Evolutionary conservation across 108 stramenopile species (phyloP), one percentile per base, ranked within the genome.

Genomic region (Aurantiochytrium sp.): DNA sequence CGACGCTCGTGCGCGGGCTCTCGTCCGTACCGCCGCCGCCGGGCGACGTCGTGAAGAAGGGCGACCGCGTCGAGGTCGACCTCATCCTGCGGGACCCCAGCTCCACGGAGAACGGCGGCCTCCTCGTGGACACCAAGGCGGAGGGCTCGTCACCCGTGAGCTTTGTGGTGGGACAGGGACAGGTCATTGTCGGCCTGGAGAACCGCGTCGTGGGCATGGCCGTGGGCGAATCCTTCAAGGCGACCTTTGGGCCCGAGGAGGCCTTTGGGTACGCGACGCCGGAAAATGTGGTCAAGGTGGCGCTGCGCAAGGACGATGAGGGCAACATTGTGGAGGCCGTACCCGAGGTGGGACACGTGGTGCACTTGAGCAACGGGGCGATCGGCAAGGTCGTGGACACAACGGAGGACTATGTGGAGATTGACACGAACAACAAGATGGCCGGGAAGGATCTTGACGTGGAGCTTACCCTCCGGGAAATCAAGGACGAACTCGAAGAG

Each of bases 391-490:
- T 81, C 21, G 73, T 81, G 42, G n/a, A 24, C 39, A 30, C 30
- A 12, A 81, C 73, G 17, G 73, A 2, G 1, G 73, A 81, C 42
- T 48, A 48, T 2, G 45, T 81, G 0, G 73, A 81, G 73, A 48
- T 81, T 17, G 73, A 81, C 73, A 81, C 73, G 3, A 81, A 81
- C 73, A 6, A 81, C 73, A 81, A 48, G 73, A 41, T 81, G 39
- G 73, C 73, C n/a, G 73, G 45, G 21, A 81, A 81, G 73, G 45
- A 48, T 12, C 8, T 81, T 48, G 45, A 81, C 19, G 45, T 81
- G 39, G 45, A 48, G 27, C 42, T 81, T 6, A 81, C 39, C n/a
- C 73, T 81, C 10, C 39, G 15, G 39, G 45, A 48, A 12, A 81
- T 81, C 45, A 48, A 41, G 73, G 73, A 81, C 24, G 42, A 48